Conservation (phyloP, 306 rosid species). For the Rubus parviflorus region DNA sequence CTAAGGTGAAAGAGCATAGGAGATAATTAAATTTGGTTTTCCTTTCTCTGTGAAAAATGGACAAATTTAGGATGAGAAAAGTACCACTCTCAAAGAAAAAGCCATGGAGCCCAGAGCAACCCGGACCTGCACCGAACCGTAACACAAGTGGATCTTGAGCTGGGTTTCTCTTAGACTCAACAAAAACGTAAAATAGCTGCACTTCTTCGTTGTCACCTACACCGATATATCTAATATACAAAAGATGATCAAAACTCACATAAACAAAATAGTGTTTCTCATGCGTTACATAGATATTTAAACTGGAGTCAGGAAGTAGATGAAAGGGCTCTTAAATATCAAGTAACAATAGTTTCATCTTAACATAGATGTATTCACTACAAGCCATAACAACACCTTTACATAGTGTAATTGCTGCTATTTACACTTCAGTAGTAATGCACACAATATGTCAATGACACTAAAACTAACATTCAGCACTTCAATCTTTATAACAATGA, state of each 20-base stretch:
- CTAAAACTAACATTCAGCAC: neutral
- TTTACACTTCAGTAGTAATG: too few species aligned
- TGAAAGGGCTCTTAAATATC: neutral
- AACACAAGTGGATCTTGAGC: slow-evolving; percentile 20
- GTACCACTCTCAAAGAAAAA: slow-evolving; percentile 23
- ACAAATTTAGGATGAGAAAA: neutral
- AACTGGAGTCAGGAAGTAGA: neutral
- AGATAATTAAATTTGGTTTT: neutral
- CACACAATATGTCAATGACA: neutral
- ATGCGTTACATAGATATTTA: neutral
- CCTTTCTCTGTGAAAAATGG: neutral
- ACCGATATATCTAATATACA: slow-evolving; percentile 14
- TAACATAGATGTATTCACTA: neutral
- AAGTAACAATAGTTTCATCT: neutral
- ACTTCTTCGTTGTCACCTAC: slow-evolving; percentile 21
- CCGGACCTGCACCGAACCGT: slow-evolving; percentile 18
- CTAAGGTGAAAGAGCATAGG: neutral
- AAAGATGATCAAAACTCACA: neutral
- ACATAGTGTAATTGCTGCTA: neutral
- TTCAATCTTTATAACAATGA: neutral
- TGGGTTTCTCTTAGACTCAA: slow-evolving; percentile 25
- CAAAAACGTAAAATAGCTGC: slow-evolving; percentile 22
- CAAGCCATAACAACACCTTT: neutral
- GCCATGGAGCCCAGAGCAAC: slow-evolving; percentile 15
- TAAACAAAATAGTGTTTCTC: neutral